Evolutionary conservation across 441 rosid genomes (phyloP), one percentile per base, ranked within the genome.

Genomic region (Bocquillonia castaneifolia): DNA sequence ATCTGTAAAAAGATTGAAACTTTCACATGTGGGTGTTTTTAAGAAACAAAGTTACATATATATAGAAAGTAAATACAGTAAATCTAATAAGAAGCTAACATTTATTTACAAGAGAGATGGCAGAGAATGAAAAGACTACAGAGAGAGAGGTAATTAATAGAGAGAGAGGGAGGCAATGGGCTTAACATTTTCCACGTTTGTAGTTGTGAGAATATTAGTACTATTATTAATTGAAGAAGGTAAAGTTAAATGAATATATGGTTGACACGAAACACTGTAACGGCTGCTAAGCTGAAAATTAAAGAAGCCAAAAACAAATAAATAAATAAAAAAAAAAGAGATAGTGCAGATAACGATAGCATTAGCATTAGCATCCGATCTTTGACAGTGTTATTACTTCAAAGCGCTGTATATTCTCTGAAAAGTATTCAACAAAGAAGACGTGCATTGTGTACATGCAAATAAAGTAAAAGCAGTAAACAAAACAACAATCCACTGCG

Each of bases 391-490:
- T 64, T 67, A 63, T 63, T 66, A 32, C 54, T 58, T 70, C 44
- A 51, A 60, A 72, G 52, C 50, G 51, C 70, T 71, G 74, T 50
- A 60, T 78, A 72, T 76, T 74, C 80, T 61, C 77, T 73, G 72
- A 69, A 68, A 64, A 70, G 56, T 57, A 61, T 17, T 73, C 56
- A 68, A 59, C 60, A 62, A 63, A 59, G 47, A 12, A 52, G 63
- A 69, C 62, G 64, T 76, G 74, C 66, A 70, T 63, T n/a, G n/a
- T n/a, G n/a, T n/a, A 67, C 75, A 75, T 72, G 75, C 77, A 73
- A 37, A 61, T 37, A 64, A 67, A 44, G 22, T 50, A 71, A 66
- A 72, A n/a, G n/a, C n/a, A n/a, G n/a, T n/a, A n/a, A n/a, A n/a
- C n/a, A n/a, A n/a, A n/a, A n/a, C n/a, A n/a, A 56, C 18, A 14